Base-by-base conservation (phyloP, 805 yeast species). In the Diddensiella caesifluorescens region DNA sequence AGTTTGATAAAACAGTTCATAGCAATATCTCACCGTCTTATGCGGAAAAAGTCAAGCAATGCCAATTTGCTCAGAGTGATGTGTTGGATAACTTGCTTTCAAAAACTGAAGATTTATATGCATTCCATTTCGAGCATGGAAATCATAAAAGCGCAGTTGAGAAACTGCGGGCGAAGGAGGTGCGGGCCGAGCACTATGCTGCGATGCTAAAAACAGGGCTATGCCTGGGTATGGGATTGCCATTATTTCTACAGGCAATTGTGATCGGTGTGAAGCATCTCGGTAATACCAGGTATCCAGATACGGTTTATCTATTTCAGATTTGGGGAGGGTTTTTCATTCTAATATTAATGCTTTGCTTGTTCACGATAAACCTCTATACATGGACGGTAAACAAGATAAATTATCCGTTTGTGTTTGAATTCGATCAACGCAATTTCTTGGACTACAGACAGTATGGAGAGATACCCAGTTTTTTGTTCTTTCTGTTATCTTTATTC, bases 251-350 rank as follows among this genome's bases (percentile, higher is more conserved):
- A 0, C 71, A 79, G 42, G 81, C 83, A 0, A 43, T 86, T 1
- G 72, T 70, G 41, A 49, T 63, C 3, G 88, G 80, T 0, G 61
- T 80, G 7, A 42, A 57, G 15, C 71, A 71, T 19, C 47, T 69
- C 1, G 60, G 66, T 13, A 7, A 21, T 6, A 67, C 70, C 0
- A 46, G 44, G 3, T 57, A 76, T 2, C 75, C 77, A 0, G 83
- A 80, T 47, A 83, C 80, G 0, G 65, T 61, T 33, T 80, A 65
- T 45, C 55, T 90, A 42, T 61, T 90, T 30, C 97, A 94, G 54
- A 70, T 92, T 2, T 92, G 96, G 95, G 97, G 82, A 5, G 97
- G 97, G 1, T 88, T 87, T 60, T 74, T 87, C 51, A 54, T 88
- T 45, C 59, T 80, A 4, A 66, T 72, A 23, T 49, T 89, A n/a